These are phyloP conservation scores for Botrytis byssoidea DNA, from an alignment of 2,329 filamentous ascomycete genomes.

Conservation along the genomic window DNA sequence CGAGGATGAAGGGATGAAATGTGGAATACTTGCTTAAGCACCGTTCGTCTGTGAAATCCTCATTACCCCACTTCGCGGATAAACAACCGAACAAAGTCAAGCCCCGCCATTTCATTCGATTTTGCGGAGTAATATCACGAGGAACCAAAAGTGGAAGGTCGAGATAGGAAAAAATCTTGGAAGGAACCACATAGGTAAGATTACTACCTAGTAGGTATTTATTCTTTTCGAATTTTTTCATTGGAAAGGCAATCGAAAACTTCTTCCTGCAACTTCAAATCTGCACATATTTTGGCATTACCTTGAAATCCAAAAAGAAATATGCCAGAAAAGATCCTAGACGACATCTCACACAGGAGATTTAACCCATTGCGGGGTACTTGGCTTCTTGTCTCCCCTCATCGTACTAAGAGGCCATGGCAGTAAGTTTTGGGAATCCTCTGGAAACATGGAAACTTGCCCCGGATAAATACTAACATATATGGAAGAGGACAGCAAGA, in stretches of 20 bases:
- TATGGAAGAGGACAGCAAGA: conserved; percentile 72
- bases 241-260: background rate
- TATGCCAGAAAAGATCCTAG: conserved; percentile 75
- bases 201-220: background rate
- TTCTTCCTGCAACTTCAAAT: background rate
- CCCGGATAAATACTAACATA: conserved; percentile 20
- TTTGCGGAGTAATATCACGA: background rate
- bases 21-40: background rate
- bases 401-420: conserved; percentile 96
- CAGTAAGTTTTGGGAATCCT: conserved; percentile 64
- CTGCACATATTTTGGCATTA: background rate
- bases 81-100: background rate
- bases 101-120: conserved; percentile 3
- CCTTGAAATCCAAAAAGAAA: background rate
- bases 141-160: background rate
- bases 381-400: conserved; percentile 92
- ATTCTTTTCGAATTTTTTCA: background rate
- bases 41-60: background rate
- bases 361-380: conserved; percentile 89
- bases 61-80: conserved; percentile 9
- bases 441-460: background rate
- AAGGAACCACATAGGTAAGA: conserved; percentile 1
- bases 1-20: background rate
- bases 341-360: conserved; percentile 95
- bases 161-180: background rate